phyloP scores from a whole-genome alignment of 495 filamentous ascomycete genomes.

The Xylaria cubensis region DNA sequence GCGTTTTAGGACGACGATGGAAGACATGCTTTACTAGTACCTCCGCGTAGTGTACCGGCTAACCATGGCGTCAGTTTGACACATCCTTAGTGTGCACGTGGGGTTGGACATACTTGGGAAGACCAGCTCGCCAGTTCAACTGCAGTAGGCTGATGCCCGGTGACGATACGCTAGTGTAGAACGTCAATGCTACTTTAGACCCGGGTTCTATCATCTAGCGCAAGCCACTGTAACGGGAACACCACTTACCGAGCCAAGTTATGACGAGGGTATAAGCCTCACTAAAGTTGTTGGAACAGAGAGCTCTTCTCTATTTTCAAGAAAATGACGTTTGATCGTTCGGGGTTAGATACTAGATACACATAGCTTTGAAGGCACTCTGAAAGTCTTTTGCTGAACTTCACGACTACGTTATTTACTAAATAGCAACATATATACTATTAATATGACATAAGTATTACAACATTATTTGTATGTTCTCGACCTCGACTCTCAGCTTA shows the following conservation, averaged over 20 bases:
- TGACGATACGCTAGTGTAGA: neutral
- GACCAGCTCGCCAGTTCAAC: neutral
- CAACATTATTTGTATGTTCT: neutral
- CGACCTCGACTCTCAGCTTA: neutral
- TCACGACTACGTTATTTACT: neutral
- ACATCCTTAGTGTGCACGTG: constrained; percentile 1
- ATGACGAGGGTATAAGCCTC: neutral
- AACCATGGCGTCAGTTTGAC: neutral
- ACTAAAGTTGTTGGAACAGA: neutral
- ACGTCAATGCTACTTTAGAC: neutral
- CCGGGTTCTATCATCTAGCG: neutral
- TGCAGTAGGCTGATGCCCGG: neutral
- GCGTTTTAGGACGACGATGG: neutral
- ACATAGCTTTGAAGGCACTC: neutral
- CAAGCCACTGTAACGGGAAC: neutral
- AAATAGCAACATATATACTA: neutral
- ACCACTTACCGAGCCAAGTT: neutral
- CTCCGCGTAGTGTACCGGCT: neutral
- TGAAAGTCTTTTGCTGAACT: neutral
- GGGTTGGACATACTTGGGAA: neutral
- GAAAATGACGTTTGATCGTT: neutral
- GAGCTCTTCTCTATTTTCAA: no score
- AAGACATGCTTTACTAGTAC: neutral
- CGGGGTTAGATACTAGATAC: neutral
- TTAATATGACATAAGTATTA: neutral